A percentile compares a stretch with the other conserved stretches of the same genome.
Evolutionary conservation across 179 eudicot species (phyloP).

Genomic region (Beta macrorhiza): DNA sequence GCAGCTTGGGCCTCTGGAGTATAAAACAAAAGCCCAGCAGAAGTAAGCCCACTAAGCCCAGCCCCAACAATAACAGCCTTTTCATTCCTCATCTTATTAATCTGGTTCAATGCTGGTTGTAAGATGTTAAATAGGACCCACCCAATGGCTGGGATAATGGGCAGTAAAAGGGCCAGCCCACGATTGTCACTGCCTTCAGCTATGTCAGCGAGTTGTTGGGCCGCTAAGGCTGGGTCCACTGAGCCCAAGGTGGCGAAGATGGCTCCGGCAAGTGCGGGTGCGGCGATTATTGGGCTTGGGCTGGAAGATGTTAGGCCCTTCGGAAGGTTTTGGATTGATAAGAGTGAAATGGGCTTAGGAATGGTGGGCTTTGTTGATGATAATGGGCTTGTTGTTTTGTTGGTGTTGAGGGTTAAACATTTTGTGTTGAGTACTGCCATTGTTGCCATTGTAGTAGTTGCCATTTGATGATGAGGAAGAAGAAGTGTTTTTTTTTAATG

Average conservation of each 20-base stretch:
- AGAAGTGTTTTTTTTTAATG: no score
- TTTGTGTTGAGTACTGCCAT: constrained; percentile 49
- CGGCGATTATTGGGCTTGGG: constrained; percentile 24
- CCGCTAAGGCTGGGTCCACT: constrained; percentile 71
- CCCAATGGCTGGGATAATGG: constrained; percentile 73
- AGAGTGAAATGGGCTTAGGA: constrained; percentile 44
- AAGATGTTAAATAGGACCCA: constrained; percentile 87
- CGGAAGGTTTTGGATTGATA: constrained; percentile 43
- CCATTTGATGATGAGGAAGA: constrained; percentile 9
- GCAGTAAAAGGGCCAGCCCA: constrained; percentile 74
- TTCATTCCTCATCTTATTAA: constrained; percentile 59
- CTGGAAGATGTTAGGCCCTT: constrained; percentile 37
- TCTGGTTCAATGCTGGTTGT: constrained; percentile 76
- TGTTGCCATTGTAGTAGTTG: constrained; percentile 44
- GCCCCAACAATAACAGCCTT: constrained; percentile 57
- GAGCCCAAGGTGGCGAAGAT: constrained; percentile 62
- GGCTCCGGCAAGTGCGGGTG: constrained; percentile 66
- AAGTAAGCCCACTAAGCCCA: constrained; percentile 62
- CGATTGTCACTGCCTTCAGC: constrained; percentile 76
- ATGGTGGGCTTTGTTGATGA: constrained; percentile 15
- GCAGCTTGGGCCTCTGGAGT: constrained; percentile 31
- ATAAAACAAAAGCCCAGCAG: constrained; percentile 35
- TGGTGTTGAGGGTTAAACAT: constrained; percentile 32
- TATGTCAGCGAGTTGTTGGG: constrained; percentile 73
- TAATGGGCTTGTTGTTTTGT: constrained; percentile 27